Percentiles rank a stretch among this genome's conserved stretches.
phyloP scores from a whole-genome alignment of 179 eudicot species.

The Patellifolia procumbens region DNA sequence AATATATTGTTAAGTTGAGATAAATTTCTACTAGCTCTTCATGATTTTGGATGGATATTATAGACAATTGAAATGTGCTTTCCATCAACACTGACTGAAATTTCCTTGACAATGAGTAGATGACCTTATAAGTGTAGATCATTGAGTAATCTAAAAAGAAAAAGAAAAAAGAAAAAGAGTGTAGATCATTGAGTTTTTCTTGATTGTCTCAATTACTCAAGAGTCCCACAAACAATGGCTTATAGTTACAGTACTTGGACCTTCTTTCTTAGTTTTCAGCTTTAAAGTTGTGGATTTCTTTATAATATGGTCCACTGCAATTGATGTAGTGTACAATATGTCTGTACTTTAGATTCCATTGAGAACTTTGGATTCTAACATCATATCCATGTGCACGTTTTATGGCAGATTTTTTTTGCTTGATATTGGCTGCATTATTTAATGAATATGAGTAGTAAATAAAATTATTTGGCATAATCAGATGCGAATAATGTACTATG shows the following conservation, averaged over 20 bases:
- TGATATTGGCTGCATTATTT: not conserved
- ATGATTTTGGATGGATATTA: not conserved
- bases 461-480: not conserved
- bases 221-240: not conserved
- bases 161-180: too few species aligned
- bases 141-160: too few species aligned
- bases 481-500: not conserved
- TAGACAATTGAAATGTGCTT: not conserved
- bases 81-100: not conserved
- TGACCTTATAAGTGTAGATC: not conserved
- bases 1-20: not conserved
- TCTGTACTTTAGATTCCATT: constrained; percentile 5
- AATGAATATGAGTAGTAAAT: not conserved
- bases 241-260: not conserved
- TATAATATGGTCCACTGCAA: not conserved
- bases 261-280: not conserved
- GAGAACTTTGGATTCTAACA: constrained; percentile 1
- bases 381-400: constrained; percentile 13
- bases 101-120: not conserved
- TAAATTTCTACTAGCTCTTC: not conserved
- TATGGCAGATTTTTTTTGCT: constrained; percentile 13
- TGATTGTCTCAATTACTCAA: too few species aligned
- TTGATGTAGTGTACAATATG: constrained; percentile 3
- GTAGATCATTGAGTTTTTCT: too few species aligned
- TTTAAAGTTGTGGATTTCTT: not conserved